Base-by-base conservation (phyloP, 768 basidiomycete species). In the Candolleomyces eurysporus region DNA sequence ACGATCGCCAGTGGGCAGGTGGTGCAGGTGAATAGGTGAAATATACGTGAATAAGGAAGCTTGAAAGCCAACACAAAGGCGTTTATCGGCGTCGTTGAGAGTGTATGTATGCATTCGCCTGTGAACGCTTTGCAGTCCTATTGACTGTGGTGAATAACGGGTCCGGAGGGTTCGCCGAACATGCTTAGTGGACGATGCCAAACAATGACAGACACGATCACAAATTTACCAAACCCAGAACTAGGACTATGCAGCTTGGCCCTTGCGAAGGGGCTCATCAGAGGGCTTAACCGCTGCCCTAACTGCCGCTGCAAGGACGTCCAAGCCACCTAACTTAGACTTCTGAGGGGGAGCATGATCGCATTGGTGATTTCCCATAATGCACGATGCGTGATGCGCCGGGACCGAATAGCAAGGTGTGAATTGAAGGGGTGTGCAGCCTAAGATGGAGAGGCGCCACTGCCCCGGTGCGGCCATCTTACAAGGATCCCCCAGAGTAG, bases 191-290 rank as follows among this genome's bases (percentile, higher is more conserved):
- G n/a, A n/a, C n/a, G n/a, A n/a, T n/a, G n/a, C n/a, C n/a, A n/a
- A n/a, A n/a, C n/a, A n/a, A n/a, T n/a, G n/a, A n/a, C n/a, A n/a
- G n/a, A n/a, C n/a, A n/a, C n/a, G n/a, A n/a, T n/a, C n/a, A n/a
- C n/a, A n/a, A n/a, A n/a, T n/a, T n/a, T n/a, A n/a, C n/a, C n/a
- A n/a, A 26, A 26, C 26, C 26, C 26, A 26, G 26, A 4, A 4
- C 26, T 31, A 30, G 26, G 36, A 43, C 56, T 48, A 43, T 22
- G n/a, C 19, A 45, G 42, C 16, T 57, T 46, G 19, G 26, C 56
- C 21, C 56, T 53, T 53, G 51, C 51, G 51, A 53, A 53, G 51
- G 51, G 51, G 51, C 51, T 53, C 51, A 13, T 53, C 30, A 53
- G 51, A 53, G 51, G 22, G 51, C 51, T 53, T 53, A 31, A 53